Conservation (phyloP, 306 rosid genomes). For the Abrus precatorius region DNA sequence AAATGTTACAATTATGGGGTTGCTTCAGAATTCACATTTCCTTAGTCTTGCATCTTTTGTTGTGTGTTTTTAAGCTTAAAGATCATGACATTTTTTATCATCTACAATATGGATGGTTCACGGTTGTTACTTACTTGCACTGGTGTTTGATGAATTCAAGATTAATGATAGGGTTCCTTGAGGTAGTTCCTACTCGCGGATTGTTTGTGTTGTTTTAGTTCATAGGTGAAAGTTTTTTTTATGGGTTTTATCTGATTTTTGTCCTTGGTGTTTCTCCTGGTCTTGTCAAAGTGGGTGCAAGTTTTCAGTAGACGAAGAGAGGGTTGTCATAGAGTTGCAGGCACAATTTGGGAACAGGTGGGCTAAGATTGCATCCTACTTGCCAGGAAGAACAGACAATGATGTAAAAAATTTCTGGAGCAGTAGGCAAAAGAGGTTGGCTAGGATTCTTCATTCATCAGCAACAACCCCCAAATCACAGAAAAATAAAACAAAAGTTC, state of each 20-base stretch:
- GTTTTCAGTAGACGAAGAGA: slow-evolving; percentile 87
- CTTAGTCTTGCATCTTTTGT: neutral
- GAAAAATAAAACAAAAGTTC: slow-evolving; percentile 51
- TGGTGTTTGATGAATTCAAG: neutral
- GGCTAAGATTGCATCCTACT: slow-evolving; percentile 87
- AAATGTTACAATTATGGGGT: slow-evolving; percentile 1
- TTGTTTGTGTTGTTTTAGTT: neutral
- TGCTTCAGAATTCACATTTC: neutral
- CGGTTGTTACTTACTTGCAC: neutral
- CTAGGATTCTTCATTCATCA: slow-evolving; percentile 75
- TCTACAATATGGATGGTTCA: neutral
- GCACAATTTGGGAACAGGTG: slow-evolving; percentile 88
- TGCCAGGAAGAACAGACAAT: slow-evolving; percentile 87
- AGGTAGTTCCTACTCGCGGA: neutral
- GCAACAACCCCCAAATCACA: slow-evolving; percentile 62
- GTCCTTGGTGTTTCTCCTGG: slow-evolving; percentile 29
- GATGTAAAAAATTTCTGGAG: slow-evolving; percentile 99
- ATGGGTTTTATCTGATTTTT: slow-evolving; percentile 1
- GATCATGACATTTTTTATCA: neutral
- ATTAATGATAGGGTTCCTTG: slow-evolving; percentile 7
- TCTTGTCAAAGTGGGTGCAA: slow-evolving; percentile 76
- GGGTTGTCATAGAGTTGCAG: slow-evolving; percentile 88
- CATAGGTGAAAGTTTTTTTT: neutral
- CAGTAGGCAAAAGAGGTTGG: slow-evolving; percentile 86
- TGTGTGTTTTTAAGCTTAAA: neutral